Percentiles rank a stretch among this genome's conserved stretches.
phyloP scores from a whole-genome alignment of 106 monocot genomes.

The Alisma plantagoaquatica region DNA sequence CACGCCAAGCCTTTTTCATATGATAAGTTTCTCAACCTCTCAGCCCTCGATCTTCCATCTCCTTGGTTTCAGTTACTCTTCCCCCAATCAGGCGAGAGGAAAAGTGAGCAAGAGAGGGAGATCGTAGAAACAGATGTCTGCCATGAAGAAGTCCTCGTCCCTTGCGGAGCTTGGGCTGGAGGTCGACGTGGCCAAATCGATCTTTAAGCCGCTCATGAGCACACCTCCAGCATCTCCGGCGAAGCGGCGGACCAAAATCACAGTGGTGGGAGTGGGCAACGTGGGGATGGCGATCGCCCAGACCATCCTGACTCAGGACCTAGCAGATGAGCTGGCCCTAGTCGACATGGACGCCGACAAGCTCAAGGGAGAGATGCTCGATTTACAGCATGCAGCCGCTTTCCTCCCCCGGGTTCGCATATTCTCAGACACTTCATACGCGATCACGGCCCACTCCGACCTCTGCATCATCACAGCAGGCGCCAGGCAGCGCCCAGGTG shows the following conservation, averaged over 20 bases:
- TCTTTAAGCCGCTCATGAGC: constrained; percentile 36
- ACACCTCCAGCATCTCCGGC: constrained; percentile 12
- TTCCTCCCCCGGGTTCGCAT: constrained; percentile 71
- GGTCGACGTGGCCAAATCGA: constrained; percentile 15
- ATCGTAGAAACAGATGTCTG: no score
- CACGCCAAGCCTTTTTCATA: no score
- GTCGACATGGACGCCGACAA: constrained; percentile 62
- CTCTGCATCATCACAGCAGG: constrained; percentile 79
- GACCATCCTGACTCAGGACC: constrained; percentile 77
- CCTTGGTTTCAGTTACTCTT: no score
- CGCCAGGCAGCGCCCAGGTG: constrained; percentile 63
- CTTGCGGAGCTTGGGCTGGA: constrained; percentile 43
- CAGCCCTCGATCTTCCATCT: no score
- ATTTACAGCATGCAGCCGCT: constrained; percentile 86
- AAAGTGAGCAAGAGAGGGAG: no score
- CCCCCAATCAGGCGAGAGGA: no score
- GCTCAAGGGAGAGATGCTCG: constrained; percentile 86
- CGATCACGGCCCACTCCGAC: constrained; percentile 49
- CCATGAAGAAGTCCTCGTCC: constrained; percentile 56
- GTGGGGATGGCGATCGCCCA: constrained; percentile 97
- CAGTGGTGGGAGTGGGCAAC: constrained; percentile 78
- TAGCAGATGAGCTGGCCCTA: constrained; percentile 71
- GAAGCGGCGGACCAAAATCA: constrained; percentile 46
- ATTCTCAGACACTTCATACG: constrained; percentile 32
- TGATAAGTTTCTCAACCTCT: no score